Evolutionary conservation across 2,329 filamentous ascomycete genomes (phyloP).

Genomic region (Diaporthe sp.): DNA sequence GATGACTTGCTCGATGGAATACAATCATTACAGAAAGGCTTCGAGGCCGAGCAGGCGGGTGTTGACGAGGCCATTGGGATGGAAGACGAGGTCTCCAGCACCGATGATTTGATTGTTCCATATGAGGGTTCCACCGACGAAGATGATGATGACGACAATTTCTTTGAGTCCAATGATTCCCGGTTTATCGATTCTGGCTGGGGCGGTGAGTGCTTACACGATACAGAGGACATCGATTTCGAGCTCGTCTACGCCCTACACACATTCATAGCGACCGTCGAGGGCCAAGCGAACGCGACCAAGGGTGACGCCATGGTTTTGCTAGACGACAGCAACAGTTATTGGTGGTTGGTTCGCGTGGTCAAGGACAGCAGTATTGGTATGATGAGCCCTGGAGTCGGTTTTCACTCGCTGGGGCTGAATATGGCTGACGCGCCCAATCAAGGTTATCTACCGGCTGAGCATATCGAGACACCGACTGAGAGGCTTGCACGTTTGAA

Average conservation of each 20-base stretch:
- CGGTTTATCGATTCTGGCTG: slow-evolving; percentile 80
- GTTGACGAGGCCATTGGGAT: slow-evolving; percentile 43
- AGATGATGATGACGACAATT: slow-evolving; percentile 75
- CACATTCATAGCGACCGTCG: slow-evolving; percentile 97
- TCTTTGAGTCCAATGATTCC: slow-evolving; percentile 65
- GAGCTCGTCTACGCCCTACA: slow-evolving; percentile 99
- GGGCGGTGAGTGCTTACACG: slow-evolving; percentile 88
- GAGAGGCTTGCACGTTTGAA: slow-evolving; percentile 94
- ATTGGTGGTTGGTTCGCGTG: slow-evolving; percentile 98
- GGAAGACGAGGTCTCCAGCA: slow-evolving; percentile 46
- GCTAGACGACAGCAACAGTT: slow-evolving; percentile 98
- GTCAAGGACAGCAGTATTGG: slow-evolving; percentile 97
- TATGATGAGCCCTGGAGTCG: slow-evolving; percentile 50
- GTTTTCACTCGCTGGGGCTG: neutral
- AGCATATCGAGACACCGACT: slow-evolving; percentile 98
- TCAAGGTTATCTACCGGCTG: slow-evolving; percentile 88
- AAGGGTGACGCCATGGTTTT: slow-evolving; percentile 99
- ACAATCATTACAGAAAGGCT: slow-evolving; percentile 13
- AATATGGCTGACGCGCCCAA: neutral
- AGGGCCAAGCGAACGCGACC: slow-evolving; percentile 97
- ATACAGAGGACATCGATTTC: slow-evolving; percentile 98
- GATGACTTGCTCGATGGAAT: slow-evolving; percentile 34
- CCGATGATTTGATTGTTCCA: slow-evolving; percentile 56
- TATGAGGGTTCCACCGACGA: slow-evolving; percentile 62
- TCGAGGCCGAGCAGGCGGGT: slow-evolving; percentile 38